Conservation (phyloP, 108 stramenopile genomes). For the Nannochloropsis salina region DNA sequence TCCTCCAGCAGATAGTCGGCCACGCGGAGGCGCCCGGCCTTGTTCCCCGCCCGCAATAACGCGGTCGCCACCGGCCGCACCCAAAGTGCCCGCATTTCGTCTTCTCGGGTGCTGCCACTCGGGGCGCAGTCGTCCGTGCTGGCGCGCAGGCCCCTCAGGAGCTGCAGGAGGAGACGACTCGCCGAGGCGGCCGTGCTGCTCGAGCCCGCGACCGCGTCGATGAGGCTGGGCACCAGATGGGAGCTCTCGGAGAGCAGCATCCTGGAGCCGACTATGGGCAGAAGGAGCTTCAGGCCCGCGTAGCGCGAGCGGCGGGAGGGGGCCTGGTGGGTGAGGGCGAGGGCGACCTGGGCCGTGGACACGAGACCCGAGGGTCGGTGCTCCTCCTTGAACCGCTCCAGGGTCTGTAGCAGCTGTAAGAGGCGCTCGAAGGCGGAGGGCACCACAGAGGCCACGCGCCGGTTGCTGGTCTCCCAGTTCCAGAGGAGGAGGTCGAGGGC, state of each 20-base stretch:
- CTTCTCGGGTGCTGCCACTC: neutral
- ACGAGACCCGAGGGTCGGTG: neutral
- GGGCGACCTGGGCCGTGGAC: neutral
- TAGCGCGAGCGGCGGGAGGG: slow-evolving; percentile 6
- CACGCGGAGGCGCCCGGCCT: neutral
- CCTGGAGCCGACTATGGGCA: neutral
- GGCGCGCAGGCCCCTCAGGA: neutral
- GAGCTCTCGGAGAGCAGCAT: neutral
- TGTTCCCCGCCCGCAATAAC: neutral
- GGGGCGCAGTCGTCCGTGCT: neutral
- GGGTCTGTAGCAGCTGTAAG: neutral
- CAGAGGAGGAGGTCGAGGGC: slow-evolving; percentile 15
- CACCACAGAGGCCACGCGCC: slow-evolving; percentile 1
- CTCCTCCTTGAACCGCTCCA: neutral
- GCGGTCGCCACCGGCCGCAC: neutral
- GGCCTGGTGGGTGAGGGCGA: neutral
- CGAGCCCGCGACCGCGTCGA: neutral
- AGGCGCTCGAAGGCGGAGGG: neutral
- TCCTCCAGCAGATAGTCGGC: slow-evolving; percentile 15
- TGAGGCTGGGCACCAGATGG: neutral
- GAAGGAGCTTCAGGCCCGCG: neutral
- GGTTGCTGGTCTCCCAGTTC: neutral
- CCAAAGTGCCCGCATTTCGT: neutral
- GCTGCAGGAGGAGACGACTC: neutral
- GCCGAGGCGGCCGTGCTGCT: slow-evolving; percentile 13